Evolutionary conservation across 2,329 filamentous ascomycete species (phyloP), one percentile per base, ranked within the genome.

Genomic region (Oidium heveae): DNA sequence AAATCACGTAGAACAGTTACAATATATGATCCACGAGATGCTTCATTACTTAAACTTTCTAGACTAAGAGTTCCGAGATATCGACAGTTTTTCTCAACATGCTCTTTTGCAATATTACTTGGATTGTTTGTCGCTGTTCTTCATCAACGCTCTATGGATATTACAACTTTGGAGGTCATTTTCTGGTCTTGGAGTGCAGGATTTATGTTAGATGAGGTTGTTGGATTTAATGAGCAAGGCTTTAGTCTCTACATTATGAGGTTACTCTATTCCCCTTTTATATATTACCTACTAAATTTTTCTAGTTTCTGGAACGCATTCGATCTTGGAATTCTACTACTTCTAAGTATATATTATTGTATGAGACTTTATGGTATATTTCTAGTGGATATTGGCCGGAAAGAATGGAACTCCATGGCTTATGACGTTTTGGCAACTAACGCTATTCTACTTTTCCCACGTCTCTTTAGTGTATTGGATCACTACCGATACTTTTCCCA

Each of bases 141-240:
- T 3, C 71, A 76, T 12, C 72, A 84, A 63, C 77, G 85, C 56
- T 89, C 86, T 2, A 74, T 81, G 54, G 75, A 80, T 54, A 94
- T 96, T 62, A 94, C 86, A 1, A 76, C 77, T 0, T 70, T 95
- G 10, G 89, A 96, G 66, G 71, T 95, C 16, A 66, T 94, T 13
- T 95, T 96, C 68, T 96, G 89, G 89, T 86, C 95, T 66, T 96
- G 89, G 88, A 94, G 86, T 64, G 86, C 86, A 28, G 89, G 89
- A 0, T 95, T 93, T 67, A 94, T 95, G 86, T 77, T 95, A 34
- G 89, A 95, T 63, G 89, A 95, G 68, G 76, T 96, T 22, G 87
- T 95, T 18, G 88, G 88, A 12, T 95, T 95, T 72, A 94, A 88
- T 60, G 89, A 96, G 66, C 87, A 95, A 68, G 89, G 89, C 2